These are phyloP conservation scores for Primulina tabacum DNA, from an alignment of 257 asterid species.

Conservation along the genomic window DNA sequence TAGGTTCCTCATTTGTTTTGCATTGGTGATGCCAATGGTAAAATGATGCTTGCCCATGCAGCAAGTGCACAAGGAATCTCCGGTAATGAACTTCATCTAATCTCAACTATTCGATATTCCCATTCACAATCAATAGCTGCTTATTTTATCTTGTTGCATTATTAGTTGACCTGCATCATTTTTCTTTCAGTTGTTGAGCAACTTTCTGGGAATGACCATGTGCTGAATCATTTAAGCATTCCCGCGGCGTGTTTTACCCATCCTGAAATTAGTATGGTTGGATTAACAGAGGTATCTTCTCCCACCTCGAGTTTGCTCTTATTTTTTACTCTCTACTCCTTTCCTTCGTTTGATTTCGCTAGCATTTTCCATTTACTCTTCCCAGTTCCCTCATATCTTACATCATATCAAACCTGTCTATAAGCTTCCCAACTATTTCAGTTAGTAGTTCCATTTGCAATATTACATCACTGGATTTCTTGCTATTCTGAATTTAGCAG, in stretches of 20 bases:
- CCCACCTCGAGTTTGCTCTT: constrained; percentile 17
- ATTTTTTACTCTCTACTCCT: neutral
- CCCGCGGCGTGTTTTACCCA: constrained; percentile 99
- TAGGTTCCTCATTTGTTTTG: constrained; percentile 97
- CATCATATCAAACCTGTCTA: constrained; percentile 4
- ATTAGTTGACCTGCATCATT: constrained; percentile 30
- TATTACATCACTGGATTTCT: neutral
- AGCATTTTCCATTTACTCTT: neutral
- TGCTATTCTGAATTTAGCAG: constrained; percentile 13
- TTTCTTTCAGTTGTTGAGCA: constrained; percentile 80
- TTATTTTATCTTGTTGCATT: neutral
- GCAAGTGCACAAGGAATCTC: constrained; percentile 99
- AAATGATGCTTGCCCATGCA: constrained; percentile 99
- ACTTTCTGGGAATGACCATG: constrained; percentile 83
- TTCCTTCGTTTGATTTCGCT: neutral
- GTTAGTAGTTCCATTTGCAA: constrained; percentile 7
- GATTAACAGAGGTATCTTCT: constrained; percentile 79
- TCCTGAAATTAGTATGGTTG: constrained; percentile 99
- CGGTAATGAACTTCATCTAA: constrained; percentile 39
- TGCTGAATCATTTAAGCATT: constrained; percentile 84
- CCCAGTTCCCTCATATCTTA: constrained; percentile 9
- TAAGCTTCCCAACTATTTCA: constrained; percentile 22
- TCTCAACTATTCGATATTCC: constrained; percentile 5
- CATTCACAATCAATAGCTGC: constrained; percentile 2
- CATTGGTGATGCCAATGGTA: constrained; percentile 99